Evolutionary conservation across 345 rosid genomes (phyloP).

Genomic region (Pelargonium nanum): DNA sequence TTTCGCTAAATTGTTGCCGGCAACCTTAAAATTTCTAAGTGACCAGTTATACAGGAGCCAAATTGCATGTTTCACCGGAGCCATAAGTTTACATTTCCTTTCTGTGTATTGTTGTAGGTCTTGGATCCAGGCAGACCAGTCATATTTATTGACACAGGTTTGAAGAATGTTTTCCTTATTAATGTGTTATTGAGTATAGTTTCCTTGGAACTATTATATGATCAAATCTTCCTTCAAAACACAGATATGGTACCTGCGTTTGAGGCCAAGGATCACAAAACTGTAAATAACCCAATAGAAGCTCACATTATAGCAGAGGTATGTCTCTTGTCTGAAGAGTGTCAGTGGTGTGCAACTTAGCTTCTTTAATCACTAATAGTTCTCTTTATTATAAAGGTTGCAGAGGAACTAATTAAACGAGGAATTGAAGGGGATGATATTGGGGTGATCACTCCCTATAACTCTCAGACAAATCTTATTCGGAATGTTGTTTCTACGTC

Average conservation of each 20-base stretch:
- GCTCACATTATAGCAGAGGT: conserved; percentile 79
- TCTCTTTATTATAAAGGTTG: conserved; percentile 30
- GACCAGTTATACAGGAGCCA: no score
- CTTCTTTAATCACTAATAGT: neutral
- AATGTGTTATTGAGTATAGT: neutral
- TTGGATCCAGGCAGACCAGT: conserved; percentile 59
- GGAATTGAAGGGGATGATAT: conserved; percentile 68
- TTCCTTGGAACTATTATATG: conserved; percentile 1
- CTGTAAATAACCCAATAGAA: conserved; percentile 76
- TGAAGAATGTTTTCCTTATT: conserved; percentile 7
- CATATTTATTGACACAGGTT: conserved; percentile 75
- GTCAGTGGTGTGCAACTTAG: neutral
- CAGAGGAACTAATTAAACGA: conserved; percentile 40
- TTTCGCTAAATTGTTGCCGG: no score
- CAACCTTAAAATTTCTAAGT: no score
- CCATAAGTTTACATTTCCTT: neutral
- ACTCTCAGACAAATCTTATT: conserved; percentile 75
- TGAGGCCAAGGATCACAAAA: conserved; percentile 58
- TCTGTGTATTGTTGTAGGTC: conserved; percentile 39
- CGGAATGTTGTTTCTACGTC: conserved; percentile 24
- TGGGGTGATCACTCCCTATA: conserved; percentile 91
- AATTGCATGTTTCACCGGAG: neutral
- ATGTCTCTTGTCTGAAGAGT: conserved; percentile 5
- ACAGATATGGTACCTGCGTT: conserved; percentile 69
- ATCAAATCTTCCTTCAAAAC: conserved; percentile 11